Conservation (phyloP, 2,329 filamentous ascomycete genomes). For the Penicillium sp. region DNA sequence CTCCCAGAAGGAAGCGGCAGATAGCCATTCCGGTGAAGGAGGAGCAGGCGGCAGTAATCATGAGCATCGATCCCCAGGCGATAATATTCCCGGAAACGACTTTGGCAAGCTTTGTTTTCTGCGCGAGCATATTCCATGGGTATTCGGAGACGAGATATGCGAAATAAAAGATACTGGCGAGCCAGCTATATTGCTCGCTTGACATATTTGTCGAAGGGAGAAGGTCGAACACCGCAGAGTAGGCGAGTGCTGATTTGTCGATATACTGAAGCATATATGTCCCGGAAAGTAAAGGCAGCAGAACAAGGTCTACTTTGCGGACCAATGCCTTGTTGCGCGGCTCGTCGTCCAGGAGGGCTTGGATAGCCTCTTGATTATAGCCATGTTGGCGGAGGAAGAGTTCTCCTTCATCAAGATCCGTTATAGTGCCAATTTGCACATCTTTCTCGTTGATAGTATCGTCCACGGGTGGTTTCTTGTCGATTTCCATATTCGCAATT, state of each 20-base stretch:
- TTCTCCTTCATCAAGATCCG: slow-evolving; percentile 49
- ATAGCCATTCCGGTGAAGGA: slow-evolving; percentile 46
- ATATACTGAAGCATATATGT: slow-evolving; percentile 51
- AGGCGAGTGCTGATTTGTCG: slow-evolving; percentile 55
- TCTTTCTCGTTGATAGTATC: slow-evolving; percentile 16
- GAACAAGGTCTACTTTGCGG: slow-evolving; percentile 49
- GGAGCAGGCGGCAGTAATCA: slow-evolving; percentile 43
- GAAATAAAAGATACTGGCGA: slow-evolving; percentile 58
- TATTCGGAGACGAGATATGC: slow-evolving; percentile 47
- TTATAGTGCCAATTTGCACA: slow-evolving; percentile 21
- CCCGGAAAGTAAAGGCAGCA: slow-evolving; percentile 51
- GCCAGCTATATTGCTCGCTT: slow-evolving; percentile 49
- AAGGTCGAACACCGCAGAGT: slow-evolving; percentile 57
- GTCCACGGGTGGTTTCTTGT: slow-evolving; percentile 4
- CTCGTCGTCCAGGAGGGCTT: slow-evolving; percentile 47
- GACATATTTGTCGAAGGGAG: slow-evolving; percentile 49
- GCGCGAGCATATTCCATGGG: slow-evolving; percentile 38
- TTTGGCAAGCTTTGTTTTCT: slow-evolving; percentile 24
- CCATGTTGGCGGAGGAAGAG: slow-evolving; percentile 51
- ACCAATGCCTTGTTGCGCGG: slow-evolving; percentile 30
- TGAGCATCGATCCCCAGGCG: slow-evolving; percentile 46
- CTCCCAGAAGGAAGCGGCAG: slow-evolving; percentile 47
- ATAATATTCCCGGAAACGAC: slow-evolving; percentile 36
- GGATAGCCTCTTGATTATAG: slow-evolving; percentile 43
- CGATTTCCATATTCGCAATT: slow-evolving; percentile 3